Conservation (phyloP, 805 yeast genomes). For the Zygosaccharomyces bisporus region DNA sequence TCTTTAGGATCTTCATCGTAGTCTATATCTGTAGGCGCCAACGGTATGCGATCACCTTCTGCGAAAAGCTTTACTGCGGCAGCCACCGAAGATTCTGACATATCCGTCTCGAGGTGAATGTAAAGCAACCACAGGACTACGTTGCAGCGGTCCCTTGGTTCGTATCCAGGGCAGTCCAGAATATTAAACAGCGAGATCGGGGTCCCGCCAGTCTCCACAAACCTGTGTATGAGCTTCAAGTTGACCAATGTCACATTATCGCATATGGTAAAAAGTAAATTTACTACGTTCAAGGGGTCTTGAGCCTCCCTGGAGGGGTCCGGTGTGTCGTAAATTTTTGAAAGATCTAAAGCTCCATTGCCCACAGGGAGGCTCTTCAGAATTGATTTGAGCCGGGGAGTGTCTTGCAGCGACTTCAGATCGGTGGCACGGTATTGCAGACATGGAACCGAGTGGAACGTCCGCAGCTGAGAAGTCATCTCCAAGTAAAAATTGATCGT, state of each 20-base stretch:
- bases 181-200: slow-evolving; percentile 63
- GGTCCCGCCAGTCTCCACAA: slow-evolving; percentile 22
- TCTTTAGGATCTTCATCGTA: slow-evolving; percentile 30
- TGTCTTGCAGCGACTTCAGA: slow-evolving; percentile 85
- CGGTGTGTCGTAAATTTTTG: slow-evolving; percentile 68
- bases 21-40: slow-evolving; percentile 15
- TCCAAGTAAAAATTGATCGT: slow-evolving; percentile 92
- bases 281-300: slow-evolving; percentile 59
- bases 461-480: slow-evolving; percentile 89
- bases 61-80: slow-evolving; percentile 25
- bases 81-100: slow-evolving; percentile 47
- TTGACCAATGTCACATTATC: slow-evolving; percentile 56
- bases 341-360: slow-evolving; percentile 34
- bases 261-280: slow-evolving; percentile 69
- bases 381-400: slow-evolving; percentile 88
- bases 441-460: slow-evolving; percentile 90
- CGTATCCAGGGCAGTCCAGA: slow-evolving; percentile 56
- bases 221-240: slow-evolving; percentile 27
- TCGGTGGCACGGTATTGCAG: slow-evolving; percentile 50
- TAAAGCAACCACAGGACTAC: slow-evolving; percentile 82
- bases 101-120: slow-evolving; percentile 71
- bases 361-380: slow-evolving; percentile 48
- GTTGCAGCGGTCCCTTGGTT: slow-evolving; percentile 63
- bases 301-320: slow-evolving; percentile 44
- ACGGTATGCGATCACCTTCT: slow-evolving; percentile 14